A percentile compares a stretch with the other conserved stretches of the same genome.
phyloP scores from a whole-genome alignment of 2,329 filamentous ascomycete species.

The Aspergillus sergii region DNA sequence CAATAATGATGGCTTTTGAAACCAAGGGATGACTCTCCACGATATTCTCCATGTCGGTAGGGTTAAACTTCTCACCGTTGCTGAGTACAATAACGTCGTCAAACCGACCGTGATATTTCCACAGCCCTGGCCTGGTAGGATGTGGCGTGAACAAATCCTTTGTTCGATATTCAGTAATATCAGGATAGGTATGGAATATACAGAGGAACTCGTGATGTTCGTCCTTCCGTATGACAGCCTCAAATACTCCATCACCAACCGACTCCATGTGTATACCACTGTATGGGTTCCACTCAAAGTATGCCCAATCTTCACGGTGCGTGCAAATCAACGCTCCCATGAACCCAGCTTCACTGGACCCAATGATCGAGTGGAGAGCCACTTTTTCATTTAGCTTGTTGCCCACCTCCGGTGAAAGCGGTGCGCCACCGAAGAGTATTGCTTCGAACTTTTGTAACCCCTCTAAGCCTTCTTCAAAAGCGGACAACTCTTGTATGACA shows the following conservation, averaged over 20 bases:
- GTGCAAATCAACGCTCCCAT: conserved; percentile 13
- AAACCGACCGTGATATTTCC: conserved; percentile 11
- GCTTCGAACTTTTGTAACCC: background rate
- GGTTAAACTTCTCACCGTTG: conserved; percentile 49
- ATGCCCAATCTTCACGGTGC: conserved; percentile 22
- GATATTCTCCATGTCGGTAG: conserved; percentile 38
- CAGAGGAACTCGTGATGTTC: conserved; percentile 7
- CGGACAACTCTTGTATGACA: background rate
- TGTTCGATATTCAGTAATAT: conserved; percentile 21
- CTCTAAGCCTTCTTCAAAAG: background rate
- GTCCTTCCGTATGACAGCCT: conserved; percentile 21
- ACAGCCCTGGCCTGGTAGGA: conserved; percentile 31
- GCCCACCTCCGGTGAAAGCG: background rate
- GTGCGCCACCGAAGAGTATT: background rate
- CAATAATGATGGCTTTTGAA: conserved; percentile 33
- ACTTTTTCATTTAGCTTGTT: background rate
- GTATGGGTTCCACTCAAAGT: conserved; percentile 27
- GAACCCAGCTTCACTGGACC: conserved; percentile 11
- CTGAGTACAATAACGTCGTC: conserved; percentile 48
- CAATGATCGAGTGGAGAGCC: background rate
- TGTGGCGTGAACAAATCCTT: conserved; percentile 39
- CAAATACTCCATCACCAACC: conserved; percentile 17
- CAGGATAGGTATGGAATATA: conserved; percentile 25
- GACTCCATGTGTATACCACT: conserved; percentile 9
- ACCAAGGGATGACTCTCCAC: conserved; percentile 36